These are phyloP conservation scores for Boletus patriciae DNA, from an alignment of 768 basidiomycete genomes.

Conservation along the genomic window DNA sequence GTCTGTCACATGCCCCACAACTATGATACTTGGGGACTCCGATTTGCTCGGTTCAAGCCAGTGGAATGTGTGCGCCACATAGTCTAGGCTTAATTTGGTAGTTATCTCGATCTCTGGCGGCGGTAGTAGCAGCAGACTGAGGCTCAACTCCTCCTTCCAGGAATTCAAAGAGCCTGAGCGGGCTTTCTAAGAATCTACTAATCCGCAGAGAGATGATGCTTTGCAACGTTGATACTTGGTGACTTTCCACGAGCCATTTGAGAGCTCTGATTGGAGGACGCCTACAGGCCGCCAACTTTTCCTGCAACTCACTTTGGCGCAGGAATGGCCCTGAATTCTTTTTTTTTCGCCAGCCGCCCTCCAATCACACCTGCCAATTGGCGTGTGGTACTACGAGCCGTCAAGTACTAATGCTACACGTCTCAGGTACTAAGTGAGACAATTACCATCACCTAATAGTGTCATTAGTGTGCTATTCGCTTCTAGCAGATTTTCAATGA, in stretches of 20 bases:
- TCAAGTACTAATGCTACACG: too few species aligned
- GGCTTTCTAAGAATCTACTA: too few species aligned
- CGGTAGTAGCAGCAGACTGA: background rate
- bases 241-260: background rate
- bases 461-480: background rate
- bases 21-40: background rate
- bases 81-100: background rate
- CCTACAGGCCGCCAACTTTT: too few species aligned
- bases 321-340: slow-evolving; percentile 4
- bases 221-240: background rate
- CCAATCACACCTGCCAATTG: background rate
- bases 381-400: too few species aligned
- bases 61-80: background rate
- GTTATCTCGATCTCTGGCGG: background rate
- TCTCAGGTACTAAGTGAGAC: background rate
- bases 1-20: background rate
- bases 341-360: background rate
- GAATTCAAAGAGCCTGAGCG: background rate
- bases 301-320: background rate
- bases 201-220: too few species aligned
- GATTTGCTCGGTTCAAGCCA: background rate
- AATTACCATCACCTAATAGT: background rate
- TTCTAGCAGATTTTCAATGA: background rate
- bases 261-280: background rate
- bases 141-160: background rate